Base-by-base conservation (phyloP, 1,284 basidiomycete genomes). In the Rhodotorula sp. region DNA sequence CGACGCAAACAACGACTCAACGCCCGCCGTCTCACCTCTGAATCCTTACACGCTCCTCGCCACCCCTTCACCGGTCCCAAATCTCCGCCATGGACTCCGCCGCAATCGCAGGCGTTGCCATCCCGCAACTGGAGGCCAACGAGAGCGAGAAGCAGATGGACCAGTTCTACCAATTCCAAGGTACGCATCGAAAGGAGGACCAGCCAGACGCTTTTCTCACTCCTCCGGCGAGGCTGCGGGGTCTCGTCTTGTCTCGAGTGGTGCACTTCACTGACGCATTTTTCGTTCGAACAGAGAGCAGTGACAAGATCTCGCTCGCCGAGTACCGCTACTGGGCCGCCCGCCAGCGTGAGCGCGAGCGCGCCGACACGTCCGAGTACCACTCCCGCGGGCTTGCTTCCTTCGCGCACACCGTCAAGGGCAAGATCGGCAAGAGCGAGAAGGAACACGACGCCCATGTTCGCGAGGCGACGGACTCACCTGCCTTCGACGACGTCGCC, bases 281-380 rank as follows among this genome's bases (percentile, higher is more conserved):
- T 32, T 34, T 24, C 32, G 32, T 24, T 10, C 36, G 56, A 24
- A 27, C 56, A 58, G 56, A 10, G 27, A 22, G 10, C 39, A 30
- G n/a, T 8, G 27, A 29, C 10, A 47, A 47, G 29, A 48, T 59
- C n/a, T 68, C 66, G 30, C 58, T 68, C 47, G 62, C 67, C 57
- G 67, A 68, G 46, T 49, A 56, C 61, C 32, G 55, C 11, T 59
- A 55, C 53, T 68, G 62, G 58, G 67, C 67, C 13, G 20, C 44
- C n/a, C 29, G 52, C 8, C 62, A 64, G 44, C 67, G 67, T 19
- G 62, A 30, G 11, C 49, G 36, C 7, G 67, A 68, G 54, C 39
- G 48, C 27, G 11, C 9, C 44, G 67, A 68, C 59, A 68, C 62
- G 10, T 44, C 34, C 19, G 53, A 39, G 7, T 44, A 8, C 32